These are phyloP conservation scores for Nigrospora sphaerica DNA, from an alignment of 2,329 filamentous ascomycete species.

Conservation along the genomic window DNA sequence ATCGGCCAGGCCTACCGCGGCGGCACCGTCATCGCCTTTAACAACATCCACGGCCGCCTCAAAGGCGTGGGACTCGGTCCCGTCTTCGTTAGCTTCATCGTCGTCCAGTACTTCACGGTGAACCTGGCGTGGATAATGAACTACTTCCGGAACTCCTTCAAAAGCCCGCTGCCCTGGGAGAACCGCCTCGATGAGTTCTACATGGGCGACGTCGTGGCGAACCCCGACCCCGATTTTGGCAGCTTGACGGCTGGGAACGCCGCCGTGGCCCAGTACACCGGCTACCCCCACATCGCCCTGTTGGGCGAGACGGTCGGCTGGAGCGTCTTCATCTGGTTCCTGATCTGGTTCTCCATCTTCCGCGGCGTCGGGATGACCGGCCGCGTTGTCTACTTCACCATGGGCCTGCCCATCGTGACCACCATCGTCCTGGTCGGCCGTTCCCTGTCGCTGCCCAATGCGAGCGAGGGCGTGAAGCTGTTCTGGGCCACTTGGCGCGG, in stretches of 20 bases:
- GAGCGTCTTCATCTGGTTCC: constrained; percentile 51
- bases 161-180: constrained; percentile 47
- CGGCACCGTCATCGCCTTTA: constrained; percentile 46
- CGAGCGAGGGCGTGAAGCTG: constrained; percentile 41
- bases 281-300: constrained; percentile 37
- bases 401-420: constrained; percentile 50
- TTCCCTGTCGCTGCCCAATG: constrained; percentile 45
- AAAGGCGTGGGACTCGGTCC: constrained; percentile 47
- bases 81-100: constrained; percentile 44
- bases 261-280: constrained; percentile 32
- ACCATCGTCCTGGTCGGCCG: constrained; percentile 50
- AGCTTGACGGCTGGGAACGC: constrained; percentile 27
- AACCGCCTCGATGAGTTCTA: constrained; percentile 45
- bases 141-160: constrained; percentile 50
- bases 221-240: constrained; percentile 33
- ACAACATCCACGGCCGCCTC: constrained; percentile 43
- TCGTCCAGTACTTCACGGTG: constrained; percentile 50
- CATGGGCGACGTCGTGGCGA: constrained; percentile 38
- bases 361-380: constrained; percentile 50
- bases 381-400: constrained; percentile 54
- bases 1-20: constrained; percentile 61
- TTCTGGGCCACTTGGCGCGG: constrained; percentile 39
- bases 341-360: constrained; percentile 54
- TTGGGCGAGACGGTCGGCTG: constrained; percentile 51
- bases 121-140: constrained; percentile 53